Conservation (phyloP, 768 basidiomycete genomes). For the Naganishia friedmannii region DNA sequence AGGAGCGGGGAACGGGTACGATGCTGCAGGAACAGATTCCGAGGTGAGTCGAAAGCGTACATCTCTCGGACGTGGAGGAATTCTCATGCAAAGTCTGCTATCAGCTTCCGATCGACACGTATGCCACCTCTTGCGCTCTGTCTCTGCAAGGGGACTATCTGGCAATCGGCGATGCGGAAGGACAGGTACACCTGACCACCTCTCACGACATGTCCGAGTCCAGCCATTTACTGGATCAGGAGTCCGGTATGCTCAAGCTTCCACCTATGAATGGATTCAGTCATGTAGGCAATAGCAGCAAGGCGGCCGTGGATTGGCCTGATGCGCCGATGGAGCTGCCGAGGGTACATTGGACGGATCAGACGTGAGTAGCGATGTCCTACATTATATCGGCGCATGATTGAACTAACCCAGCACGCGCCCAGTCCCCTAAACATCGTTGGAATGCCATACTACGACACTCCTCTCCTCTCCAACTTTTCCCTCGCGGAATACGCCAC, state of each 20-base stretch:
- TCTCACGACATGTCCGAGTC: conserved; percentile 61
- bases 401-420: background rate
- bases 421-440: conserved; percentile 78
- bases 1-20: conserved; percentile 6
- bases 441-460: conserved; percentile 80
- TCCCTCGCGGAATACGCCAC: conserved; percentile 49
- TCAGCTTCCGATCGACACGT: conserved; percentile 71
- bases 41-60: conserved; percentile 47
- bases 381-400: background rate
- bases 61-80: conserved; percentile 69
- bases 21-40: conserved; percentile 2
- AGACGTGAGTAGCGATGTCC: conserved; percentile 61
- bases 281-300: conserved; percentile 52
- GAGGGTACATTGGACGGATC: conserved; percentile 73
- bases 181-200: conserved; percentile 75
- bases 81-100: conserved; percentile 55
- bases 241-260: conserved; percentile 33
- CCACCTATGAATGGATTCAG: conserved; percentile 83
- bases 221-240: conserved; percentile 44
- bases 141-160: conserved; percentile 86
- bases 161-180: conserved; percentile 86
- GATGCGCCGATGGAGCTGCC: conserved; percentile 68
- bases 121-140: conserved; percentile 72
- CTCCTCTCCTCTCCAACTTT: conserved; percentile 66
- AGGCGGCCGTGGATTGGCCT: conserved; percentile 75